Base-by-base conservation (phyloP, 768 basidiomycete species). In the Agrocybe pediades region DNA sequence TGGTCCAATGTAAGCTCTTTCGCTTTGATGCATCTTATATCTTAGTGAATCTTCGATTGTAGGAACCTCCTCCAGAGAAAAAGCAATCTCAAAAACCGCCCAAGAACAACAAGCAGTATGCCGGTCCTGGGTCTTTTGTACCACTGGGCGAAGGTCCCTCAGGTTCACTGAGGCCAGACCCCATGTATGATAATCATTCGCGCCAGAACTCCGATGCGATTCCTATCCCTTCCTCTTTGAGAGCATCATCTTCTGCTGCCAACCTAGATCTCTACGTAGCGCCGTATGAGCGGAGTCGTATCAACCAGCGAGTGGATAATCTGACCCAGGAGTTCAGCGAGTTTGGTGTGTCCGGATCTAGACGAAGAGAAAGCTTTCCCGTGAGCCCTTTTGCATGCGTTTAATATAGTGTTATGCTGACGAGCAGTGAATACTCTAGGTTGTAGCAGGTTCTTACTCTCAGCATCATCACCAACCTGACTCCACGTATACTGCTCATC, bases 61-160 rank as follows among this genome's bases (percentile, higher is more conserved):
- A 92, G 91, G 91, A 88, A 70, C 85, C 87, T 29, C 78, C 87
- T 5, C 92, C 90, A n/a, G 82, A 82, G 60, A 91, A 88, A 71
- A 88, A 84, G 59, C 56, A 69, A 11, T 66, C 75, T 11, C 69
- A 77, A 27, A 85, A 82, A 61, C 70, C 78, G 19, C 72, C 75
- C 6, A 78, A 77, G 55, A 74, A 66, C 51, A 79, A 76, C 57
- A 83, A 78, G 54, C 83, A 87, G 45, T 93, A 93, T 59, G 88
- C 84, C 21, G 92, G 92, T 0, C 87, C 87, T 7, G 92, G 92
- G 45, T 82, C 80, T 26, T 93, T 93, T 63, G 73, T 83, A 6
- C 84, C 90, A 2, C 69, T 76, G 16, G 79, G 76, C 19, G 74
- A 76, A 27, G 41, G 60, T 50, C 57, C 65, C 30, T 62, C 65